These are phyloP conservation scores for Neurospora intermedia DNA, from an alignment of 495 filamentous ascomycete genomes.

Conservation along the genomic window DNA sequence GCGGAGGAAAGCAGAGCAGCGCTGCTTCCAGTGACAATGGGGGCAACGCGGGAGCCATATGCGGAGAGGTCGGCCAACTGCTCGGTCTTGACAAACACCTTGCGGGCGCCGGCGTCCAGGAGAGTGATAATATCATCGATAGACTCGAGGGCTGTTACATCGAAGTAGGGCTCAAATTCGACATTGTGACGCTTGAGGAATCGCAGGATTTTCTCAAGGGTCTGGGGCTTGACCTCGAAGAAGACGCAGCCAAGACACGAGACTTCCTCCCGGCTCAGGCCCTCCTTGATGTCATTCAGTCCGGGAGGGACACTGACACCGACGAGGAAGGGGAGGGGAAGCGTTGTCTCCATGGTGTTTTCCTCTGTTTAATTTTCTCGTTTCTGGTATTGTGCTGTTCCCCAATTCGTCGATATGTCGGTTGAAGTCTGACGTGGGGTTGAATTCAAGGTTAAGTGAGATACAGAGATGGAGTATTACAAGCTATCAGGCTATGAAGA, in stretches of 20 bases:
- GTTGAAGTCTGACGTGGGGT: neutral
- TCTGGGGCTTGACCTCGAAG: conserved; percentile 49
- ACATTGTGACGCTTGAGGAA: conserved; percentile 61
- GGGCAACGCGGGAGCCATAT: conserved; percentile 34
- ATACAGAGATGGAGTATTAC: neutral
- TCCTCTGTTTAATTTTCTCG: neutral
- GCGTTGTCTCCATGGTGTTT: conserved; percentile 40
- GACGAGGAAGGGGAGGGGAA: conserved; percentile 47
- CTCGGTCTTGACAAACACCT: conserved; percentile 67
- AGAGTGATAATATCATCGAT: conserved; percentile 64
- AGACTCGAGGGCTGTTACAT: conserved; percentile 59
- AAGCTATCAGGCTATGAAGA: neutral
- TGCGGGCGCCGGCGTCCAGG: conserved; percentile 77
- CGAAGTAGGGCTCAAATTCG: conserved; percentile 59
- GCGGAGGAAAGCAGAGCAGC: conserved; percentile 18
- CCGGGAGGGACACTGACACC: conserved; percentile 45
- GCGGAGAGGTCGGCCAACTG: conserved; percentile 40
- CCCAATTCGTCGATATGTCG: neutral
- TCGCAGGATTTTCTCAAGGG: conserved; percentile 46
- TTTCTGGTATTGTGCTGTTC: neutral
- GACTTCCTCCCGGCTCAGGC: conserved; percentile 57
- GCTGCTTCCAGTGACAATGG: conserved; percentile 23
- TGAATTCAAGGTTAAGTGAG: neutral
- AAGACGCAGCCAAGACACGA: conserved; percentile 70
- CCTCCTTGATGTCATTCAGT: conserved; percentile 34